Evolutionary conservation across 1,284 basidiomycete species (phyloP).

Genomic region (Naganishia sp.): DNA sequence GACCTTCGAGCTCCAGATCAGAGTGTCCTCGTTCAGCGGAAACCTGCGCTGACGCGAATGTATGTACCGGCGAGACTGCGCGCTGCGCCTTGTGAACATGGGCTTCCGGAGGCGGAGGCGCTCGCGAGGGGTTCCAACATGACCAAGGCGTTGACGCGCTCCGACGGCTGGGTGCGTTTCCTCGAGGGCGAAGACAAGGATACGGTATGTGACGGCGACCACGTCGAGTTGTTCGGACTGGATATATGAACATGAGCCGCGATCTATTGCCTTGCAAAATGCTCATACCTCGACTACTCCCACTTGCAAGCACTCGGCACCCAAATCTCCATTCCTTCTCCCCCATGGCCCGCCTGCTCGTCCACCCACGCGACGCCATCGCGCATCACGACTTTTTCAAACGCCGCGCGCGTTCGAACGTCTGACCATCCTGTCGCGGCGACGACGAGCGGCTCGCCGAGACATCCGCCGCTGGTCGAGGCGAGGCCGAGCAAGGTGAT

Average conservation of each 20-base stretch:
- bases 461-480: not conserved
- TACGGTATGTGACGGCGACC: slow-evolving; percentile 20
- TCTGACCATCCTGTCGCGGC: slow-evolving; percentile 70
- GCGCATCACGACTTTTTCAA: slow-evolving; percentile 84
- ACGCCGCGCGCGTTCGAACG: slow-evolving; percentile 70
- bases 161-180: slow-evolving; percentile 28
- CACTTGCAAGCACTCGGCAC: slow-evolving; percentile 78
- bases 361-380: slow-evolving; percentile 96
- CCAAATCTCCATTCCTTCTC: slow-evolving; percentile 70
- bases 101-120: slow-evolving; percentile 18
- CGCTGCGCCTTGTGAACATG: not conserved
- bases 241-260: not conserved
- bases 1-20: not conserved
- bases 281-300: slow-evolving; percentile 56
- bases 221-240: slow-evolving; percentile 18
- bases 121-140: slow-evolving; percentile 26
- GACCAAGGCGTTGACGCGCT: slow-evolving; percentile 20
- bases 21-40: slow-evolving; percentile 2
- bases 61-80: slow-evolving; percentile 17
- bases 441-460: slow-evolving; percentile 64
- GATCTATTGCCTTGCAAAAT: not conserved
- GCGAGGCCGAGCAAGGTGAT: slow-evolving; percentile 73
- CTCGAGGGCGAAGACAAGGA: slow-evolving; percentile 22
- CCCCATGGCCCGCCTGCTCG: slow-evolving; percentile 65
- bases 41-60: slow-evolving; percentile 25